Evolutionary conservation across 75 land plant species (phyloP).

Genomic region (Cryptomeria japonica): DNA sequence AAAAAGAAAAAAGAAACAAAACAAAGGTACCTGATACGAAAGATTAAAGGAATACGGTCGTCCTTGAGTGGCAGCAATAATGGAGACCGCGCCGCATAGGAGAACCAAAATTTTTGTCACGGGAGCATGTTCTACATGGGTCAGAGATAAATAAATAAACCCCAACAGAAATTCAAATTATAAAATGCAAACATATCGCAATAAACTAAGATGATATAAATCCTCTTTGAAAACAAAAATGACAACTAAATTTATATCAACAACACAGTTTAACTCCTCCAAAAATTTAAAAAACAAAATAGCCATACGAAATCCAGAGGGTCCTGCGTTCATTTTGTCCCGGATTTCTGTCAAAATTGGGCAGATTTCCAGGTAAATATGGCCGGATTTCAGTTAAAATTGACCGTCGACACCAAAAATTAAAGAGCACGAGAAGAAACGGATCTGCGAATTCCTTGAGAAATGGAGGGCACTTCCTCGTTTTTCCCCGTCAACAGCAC

Average conservation of each 20-base stretch:
- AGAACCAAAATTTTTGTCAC: background rate
- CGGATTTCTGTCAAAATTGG: background rate
- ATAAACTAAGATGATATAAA: background rate
- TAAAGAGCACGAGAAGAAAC: background rate
- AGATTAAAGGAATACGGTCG: background rate
- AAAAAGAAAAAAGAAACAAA: background rate
- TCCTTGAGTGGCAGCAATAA: constrained; percentile 7
- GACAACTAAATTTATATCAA: background rate
- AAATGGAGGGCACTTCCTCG: background rate
- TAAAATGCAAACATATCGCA: background rate
- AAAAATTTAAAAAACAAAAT: background rate
- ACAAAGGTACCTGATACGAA: constrained; percentile 4
- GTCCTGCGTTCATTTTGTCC: constrained; percentile 5
- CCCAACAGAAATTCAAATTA: background rate
- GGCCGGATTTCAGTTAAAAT: background rate
- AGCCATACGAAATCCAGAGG: background rate
- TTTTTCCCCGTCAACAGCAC: background rate
- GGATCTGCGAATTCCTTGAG: background rate
- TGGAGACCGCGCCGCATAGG: constrained; percentile 1
- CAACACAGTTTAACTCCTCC: background rate
- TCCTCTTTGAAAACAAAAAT: background rate
- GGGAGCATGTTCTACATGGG: background rate
- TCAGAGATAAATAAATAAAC: background rate
- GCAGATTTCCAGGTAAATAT: background rate
- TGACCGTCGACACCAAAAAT: background rate